phyloP scores from a whole-genome alignment of 2,329 filamentous ascomycete genomes.

The Didymella glomerata region DNA sequence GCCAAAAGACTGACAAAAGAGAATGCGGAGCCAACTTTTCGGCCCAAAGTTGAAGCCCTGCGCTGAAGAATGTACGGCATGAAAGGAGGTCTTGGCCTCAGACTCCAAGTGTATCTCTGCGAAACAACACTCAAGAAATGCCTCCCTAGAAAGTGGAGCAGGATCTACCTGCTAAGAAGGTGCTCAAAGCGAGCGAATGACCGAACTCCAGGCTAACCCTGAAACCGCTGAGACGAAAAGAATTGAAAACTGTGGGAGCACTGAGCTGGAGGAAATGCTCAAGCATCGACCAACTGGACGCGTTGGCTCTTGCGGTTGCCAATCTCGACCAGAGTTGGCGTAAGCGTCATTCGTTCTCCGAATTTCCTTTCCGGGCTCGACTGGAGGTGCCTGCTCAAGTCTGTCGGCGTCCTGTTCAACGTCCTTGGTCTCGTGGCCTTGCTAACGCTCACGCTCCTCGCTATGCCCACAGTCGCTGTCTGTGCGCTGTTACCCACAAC shows the following conservation, averaged over 20 bases:
- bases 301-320: constrained; percentile 48
- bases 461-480: constrained; percentile 45
- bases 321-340: constrained; percentile 49
- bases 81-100: background rate
- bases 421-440: constrained; percentile 38
- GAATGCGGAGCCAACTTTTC: background rate
- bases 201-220: background rate
- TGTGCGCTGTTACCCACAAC: constrained; percentile 12
- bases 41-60: background rate
- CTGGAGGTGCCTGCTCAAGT: constrained; percentile 11
- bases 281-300: constrained; percentile 48
- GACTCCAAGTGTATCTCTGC: background rate
- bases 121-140: constrained; percentile 2
- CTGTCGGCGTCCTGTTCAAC: constrained; percentile 27
- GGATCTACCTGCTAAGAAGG: constrained; percentile 15
- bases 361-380: constrained; percentile 34
- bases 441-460: constrained; percentile 44
- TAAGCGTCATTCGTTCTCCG: constrained; percentile 41
- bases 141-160: constrained; percentile 10
- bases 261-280: constrained; percentile 1
- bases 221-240: background rate
- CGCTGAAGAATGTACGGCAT: constrained; percentile 9
- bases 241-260: background rate
- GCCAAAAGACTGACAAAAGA: constrained; percentile 5
- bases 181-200: background rate